Evolutionary conservation across 768 basidiomycete species (phyloP).

Genomic region (Tylopilus balloui): DNA sequence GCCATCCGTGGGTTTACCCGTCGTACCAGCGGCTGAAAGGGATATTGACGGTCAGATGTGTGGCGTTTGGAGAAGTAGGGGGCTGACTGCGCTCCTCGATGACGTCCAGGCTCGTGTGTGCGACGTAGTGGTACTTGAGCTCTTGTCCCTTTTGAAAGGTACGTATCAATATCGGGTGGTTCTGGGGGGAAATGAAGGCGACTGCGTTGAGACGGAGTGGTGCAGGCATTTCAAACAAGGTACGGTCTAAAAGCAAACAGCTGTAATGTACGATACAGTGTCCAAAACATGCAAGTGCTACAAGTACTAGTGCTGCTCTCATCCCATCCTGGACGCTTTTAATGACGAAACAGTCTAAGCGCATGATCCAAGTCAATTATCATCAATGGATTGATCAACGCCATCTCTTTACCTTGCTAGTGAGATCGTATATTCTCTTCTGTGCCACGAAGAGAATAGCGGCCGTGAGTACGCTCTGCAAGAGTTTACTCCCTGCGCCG

Average conservation of each 20-base stretch:
- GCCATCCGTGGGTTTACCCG: conserved; percentile 64
- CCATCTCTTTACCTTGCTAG: conserved; percentile 40
- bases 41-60: background rate
- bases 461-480: conserved; percentile 90
- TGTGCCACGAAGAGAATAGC: conserved; percentile 92
- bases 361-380: conserved; percentile 3
- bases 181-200: conserved; percentile 81
- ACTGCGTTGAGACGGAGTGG: conserved; percentile 73
- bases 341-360: conserved; percentile 15
- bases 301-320: background rate
- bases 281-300: background rate
- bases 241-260: background rate
- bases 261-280: background rate
- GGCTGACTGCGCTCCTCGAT: conserved; percentile 85
- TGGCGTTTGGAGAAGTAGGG: background rate
- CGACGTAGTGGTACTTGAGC: conserved; percentile 87
- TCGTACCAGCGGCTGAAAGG: conserved; percentile 30
- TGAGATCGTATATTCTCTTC: conserved; percentile 72
- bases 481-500: conserved; percentile 81
- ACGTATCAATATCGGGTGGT: conserved; percentile 72
- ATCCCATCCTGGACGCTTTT: conserved; percentile 3
- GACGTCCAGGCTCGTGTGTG: conserved; percentile 86
- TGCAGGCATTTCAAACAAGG: conserved; percentile 47
- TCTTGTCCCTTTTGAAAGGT: conserved; percentile 59
- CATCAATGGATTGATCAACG: background rate